phyloP scores from a whole-genome alignment of 2,329 filamentous ascomycete species.

The Trichoderma hamatum region DNA sequence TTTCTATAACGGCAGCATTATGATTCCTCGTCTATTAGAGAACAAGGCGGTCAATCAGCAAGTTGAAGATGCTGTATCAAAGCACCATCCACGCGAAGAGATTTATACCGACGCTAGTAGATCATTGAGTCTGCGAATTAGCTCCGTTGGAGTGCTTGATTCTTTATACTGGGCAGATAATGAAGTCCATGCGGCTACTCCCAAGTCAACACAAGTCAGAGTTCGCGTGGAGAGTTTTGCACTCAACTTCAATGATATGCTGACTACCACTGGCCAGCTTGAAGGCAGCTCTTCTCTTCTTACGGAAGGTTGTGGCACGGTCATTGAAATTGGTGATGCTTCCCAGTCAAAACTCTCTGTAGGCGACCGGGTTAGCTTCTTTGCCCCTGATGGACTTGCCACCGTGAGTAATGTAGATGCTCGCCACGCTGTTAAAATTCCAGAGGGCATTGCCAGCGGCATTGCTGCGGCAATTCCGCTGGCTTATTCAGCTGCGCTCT shows the following conservation, averaged over 20 bases:
- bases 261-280: constrained; percentile 15
- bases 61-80: constrained; percentile 19
- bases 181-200: constrained; percentile 7
- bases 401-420: constrained; percentile 22
- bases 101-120: neutral
- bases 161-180: constrained; percentile 24
- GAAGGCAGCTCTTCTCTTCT: constrained; percentile 1
- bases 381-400: constrained; percentile 19
- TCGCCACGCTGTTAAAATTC: constrained; percentile 6
- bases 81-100: constrained; percentile 20
- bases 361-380: constrained; percentile 23
- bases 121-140: constrained; percentile 12
- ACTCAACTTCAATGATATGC: constrained; percentile 25
- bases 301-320: constrained; percentile 21
- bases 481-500: constrained; percentile 22
- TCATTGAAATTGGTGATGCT: constrained; percentile 11
- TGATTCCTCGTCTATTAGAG: constrained; percentile 23
- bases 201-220: constrained; percentile 9
- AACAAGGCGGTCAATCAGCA: constrained; percentile 4
- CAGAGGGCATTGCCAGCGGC: neutral
- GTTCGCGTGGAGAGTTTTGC: constrained; percentile 13
- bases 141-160: constrained; percentile 13
- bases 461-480: constrained; percentile 14
- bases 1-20: constrained; percentile 11
- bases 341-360: constrained; percentile 3